Percentiles rank a stretch among this genome's conserved stretches.
These are phyloP conservation scores for Trichoderma arundinaceum DNA, from an alignment of 2,329 filamentous ascomycete species.

Conservation along the genomic window DNA sequence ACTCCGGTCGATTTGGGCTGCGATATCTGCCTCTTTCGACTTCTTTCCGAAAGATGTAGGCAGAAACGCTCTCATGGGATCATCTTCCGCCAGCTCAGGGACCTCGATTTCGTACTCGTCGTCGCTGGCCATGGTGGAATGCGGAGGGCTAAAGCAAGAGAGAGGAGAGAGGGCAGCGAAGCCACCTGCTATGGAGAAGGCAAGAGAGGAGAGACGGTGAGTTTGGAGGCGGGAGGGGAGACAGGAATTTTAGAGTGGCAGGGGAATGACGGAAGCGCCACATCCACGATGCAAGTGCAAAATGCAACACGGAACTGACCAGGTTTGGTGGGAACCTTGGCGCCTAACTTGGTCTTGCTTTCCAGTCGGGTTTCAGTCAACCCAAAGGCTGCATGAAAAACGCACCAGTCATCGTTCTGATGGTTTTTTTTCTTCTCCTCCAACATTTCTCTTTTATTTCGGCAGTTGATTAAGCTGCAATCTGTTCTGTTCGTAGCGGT, in stretches of 20 bases:
- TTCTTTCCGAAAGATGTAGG: conserved; percentile 87
- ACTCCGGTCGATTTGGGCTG: conserved; percentile 80
- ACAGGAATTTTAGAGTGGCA: conserved; percentile 32
- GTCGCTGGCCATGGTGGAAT: conserved; percentile 61
- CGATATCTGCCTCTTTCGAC: conserved; percentile 72
- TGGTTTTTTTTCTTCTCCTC: background rate
- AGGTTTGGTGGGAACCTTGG: conserved; percentile 26
- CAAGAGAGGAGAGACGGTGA: conserved; percentile 30
- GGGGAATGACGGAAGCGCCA: conserved; percentile 24
- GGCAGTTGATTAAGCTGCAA: too few relatives aligned
- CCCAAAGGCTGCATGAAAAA: background rate
- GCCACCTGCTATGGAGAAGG: background rate
- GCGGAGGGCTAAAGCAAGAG: conserved; percentile 29
- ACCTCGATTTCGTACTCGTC: conserved; percentile 64
- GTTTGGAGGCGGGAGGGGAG: conserved; percentile 30
- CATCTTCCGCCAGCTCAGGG: conserved; percentile 63
- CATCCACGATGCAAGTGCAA: conserved; percentile 22
- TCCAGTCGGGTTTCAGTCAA: conserved; percentile 12
- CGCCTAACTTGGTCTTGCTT: conserved; percentile 17
- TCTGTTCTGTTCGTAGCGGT: too few relatives aligned
- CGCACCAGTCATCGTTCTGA: background rate
- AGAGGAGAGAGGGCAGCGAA: conserved; percentile 13
- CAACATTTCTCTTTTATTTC: background rate
- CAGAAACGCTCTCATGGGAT: conserved; percentile 76
- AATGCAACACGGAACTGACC: conserved; percentile 8